phyloP scores from a whole-genome alignment of 2,329 filamentous ascomycete species.

The Phyllosticta capitalensis region DNA sequence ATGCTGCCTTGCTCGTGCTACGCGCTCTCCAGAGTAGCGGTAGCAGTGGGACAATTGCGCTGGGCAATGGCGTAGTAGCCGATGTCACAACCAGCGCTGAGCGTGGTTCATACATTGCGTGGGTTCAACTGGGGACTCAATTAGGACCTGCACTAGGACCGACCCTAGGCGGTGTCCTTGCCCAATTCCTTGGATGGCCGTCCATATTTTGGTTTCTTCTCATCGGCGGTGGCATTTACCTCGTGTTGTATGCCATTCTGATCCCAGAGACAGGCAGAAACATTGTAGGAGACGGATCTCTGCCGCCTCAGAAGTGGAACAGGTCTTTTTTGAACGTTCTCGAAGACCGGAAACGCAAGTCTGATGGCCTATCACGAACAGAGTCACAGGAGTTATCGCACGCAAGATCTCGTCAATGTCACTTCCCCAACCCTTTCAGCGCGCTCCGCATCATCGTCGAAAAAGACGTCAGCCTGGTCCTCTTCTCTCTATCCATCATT shows the following conservation, averaged over 20 bases:
- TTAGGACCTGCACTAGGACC: slow-evolving; percentile 44
- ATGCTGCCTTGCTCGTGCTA: slow-evolving; percentile 45
- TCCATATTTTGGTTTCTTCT: slow-evolving; percentile 37
- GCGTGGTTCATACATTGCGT: slow-evolving; percentile 63
- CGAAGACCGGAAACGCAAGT: slow-evolving; percentile 4
- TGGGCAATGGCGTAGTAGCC: slow-evolving; percentile 61
- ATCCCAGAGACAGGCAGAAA: slow-evolving; percentile 33
- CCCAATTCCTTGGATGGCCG: slow-evolving; percentile 30
- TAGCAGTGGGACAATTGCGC: slow-evolving; percentile 59
- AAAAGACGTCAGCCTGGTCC: slow-evolving; percentile 27
- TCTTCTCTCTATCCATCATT: slow-evolving; percentile 17
- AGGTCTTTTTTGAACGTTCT: slow-evolving; percentile 1
- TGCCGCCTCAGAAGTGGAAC: slow-evolving; percentile 17
- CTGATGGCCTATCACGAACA: slow-evolving; percentile 9
- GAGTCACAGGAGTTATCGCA: slow-evolving; percentile 12
- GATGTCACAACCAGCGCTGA: slow-evolving; percentile 62
- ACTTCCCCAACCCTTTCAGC: slow-evolving; percentile 34
- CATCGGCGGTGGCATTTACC: slow-evolving; percentile 16
- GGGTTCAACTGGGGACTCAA: slow-evolving; percentile 49
- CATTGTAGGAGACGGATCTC: slow-evolving; percentile 31
- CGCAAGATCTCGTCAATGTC: slow-evolving; percentile 19
- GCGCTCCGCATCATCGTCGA: slow-evolving; percentile 28
- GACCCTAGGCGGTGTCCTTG: slow-evolving; percentile 53
- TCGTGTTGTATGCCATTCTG: slow-evolving; percentile 20
- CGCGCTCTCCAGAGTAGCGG: slow-evolving; percentile 55